A percentile compares a stretch with the other conserved stretches of the same genome.
These are phyloP conservation scores for Myriosclerotinia curreyana DNA, from an alignment of 2,329 filamentous ascomycete species.

Conservation along the genomic window DNA sequence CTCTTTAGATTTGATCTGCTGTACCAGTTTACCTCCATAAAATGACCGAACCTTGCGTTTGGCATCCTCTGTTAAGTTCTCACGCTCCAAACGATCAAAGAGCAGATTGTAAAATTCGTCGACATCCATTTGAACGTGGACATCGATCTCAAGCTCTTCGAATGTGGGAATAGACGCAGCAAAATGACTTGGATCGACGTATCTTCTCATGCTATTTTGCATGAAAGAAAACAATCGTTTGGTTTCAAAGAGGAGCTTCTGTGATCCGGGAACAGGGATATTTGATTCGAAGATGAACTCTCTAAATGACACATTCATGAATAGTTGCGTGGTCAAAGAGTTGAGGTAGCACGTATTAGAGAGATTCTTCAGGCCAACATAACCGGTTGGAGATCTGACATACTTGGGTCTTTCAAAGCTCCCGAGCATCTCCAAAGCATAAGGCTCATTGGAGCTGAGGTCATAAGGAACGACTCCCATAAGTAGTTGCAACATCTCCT, in stretches of 20 bases:
- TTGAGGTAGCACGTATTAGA: slow-evolving; percentile 98
- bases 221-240: slow-evolving; percentile 80
- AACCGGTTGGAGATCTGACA: slow-evolving; percentile 74
- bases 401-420: slow-evolving; percentile 63
- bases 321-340: slow-evolving; percentile 88
- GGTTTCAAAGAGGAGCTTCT: slow-evolving; percentile 71
- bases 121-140: slow-evolving; percentile 92
- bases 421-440: slow-evolving; percentile 59
- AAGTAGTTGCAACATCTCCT: slow-evolving; percentile 51
- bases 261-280: slow-evolving; percentile 55
- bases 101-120: slow-evolving; percentile 96
- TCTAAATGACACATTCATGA: slow-evolving; percentile 90
- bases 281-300: slow-evolving; percentile 70
- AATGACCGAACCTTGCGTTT: slow-evolving; percentile 76
- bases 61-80: slow-evolving; percentile 64
- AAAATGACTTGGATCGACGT: slow-evolving; percentile 68
- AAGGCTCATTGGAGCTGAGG: slow-evolving; percentile 44
- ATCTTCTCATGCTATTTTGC: slow-evolving; percentile 76
- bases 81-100: slow-evolving; percentile 85
- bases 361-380: slow-evolving; percentile 85
- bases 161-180: slow-evolving; percentile 77
- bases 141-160: slow-evolving; percentile 78
- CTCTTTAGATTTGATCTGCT: slow-evolving; percentile 93
- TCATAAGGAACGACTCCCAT: slow-evolving; percentile 51
- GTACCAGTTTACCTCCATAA: slow-evolving; percentile 87